phyloP scores from a whole-genome alignment of 148 eudicot genomes.

The Polygonum maritimum region DNA sequence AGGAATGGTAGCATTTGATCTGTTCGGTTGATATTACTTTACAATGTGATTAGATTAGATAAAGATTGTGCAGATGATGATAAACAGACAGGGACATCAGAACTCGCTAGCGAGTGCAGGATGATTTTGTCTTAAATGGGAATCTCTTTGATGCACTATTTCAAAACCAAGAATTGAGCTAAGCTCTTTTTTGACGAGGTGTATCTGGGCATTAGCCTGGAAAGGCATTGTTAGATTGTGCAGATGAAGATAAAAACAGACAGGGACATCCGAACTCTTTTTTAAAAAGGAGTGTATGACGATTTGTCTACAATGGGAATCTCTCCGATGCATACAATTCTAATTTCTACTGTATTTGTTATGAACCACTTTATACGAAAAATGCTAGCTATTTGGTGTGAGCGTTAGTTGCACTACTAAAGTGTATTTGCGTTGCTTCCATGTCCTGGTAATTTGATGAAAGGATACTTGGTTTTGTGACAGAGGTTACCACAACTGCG shows the following conservation, averaged over 20 bases:
- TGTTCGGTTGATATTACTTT: not conserved
- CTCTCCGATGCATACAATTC: not conserved
- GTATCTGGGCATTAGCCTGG: no score
- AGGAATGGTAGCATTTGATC: not conserved
- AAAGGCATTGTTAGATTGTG: not conserved
- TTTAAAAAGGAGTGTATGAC: not conserved
- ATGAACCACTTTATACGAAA: no score
- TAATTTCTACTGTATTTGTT: no score
- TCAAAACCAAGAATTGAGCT: not conserved
- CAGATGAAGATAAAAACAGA: not conserved
- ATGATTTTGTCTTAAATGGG: constrained; percentile 30
- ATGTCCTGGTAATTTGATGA: no score
- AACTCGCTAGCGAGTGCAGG: constrained; percentile 9
- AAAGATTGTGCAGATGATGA: constrained; percentile 18
- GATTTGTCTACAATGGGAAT: constrained; percentile 5
- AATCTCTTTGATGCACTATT: constrained; percentile 30
- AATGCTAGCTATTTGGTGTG: no score
- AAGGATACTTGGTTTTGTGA: no score
- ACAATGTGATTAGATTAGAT: not conserved
- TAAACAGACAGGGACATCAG: constrained; percentile 36
- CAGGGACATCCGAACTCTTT: not conserved
- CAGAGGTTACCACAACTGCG: no score
- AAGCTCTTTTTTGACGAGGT: no score
- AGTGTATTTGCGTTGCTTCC: no score
- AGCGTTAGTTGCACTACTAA: no score